phyloP scores from a whole-genome alignment of 192 early-diverging fungal species.

The Coemansia reversa region DNA sequence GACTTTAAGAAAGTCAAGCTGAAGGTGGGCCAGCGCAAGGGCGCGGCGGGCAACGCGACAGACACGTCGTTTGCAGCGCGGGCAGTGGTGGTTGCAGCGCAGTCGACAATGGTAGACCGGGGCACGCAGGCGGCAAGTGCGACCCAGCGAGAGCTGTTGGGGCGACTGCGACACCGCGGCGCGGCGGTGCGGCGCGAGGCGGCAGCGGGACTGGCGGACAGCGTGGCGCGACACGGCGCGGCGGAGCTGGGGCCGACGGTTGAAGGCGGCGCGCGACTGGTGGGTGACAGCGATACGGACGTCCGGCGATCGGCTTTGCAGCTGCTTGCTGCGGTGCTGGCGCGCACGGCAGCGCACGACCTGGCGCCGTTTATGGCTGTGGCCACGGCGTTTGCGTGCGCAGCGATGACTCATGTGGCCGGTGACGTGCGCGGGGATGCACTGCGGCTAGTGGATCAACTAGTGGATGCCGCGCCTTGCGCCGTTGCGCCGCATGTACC shows the following conservation, averaged over 20 bases:
- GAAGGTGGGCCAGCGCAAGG: slow-evolving; percentile 88
- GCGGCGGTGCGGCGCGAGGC: slow-evolving; percentile 57
- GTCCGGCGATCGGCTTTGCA: slow-evolving; percentile 55
- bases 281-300: slow-evolving; percentile 50
- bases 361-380: slow-evolving; percentile 77
- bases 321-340: slow-evolving; percentile 49
- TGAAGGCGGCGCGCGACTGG: slow-evolving; percentile 39
- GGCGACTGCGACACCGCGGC: slow-evolving; percentile 78
- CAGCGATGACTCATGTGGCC: slow-evolving; percentile 85
- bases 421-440: slow-evolving; percentile 85
- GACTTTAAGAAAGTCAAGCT: slow-evolving; percentile 90
- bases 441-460: slow-evolving; percentile 73
- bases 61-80: slow-evolving; percentile 81
- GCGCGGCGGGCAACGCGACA: slow-evolving; percentile 69
- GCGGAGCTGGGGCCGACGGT: slow-evolving; percentile 53
- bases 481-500: slow-evolving; percentile 67
- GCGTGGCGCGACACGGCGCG: slow-evolving; percentile 39
- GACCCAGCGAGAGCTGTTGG: slow-evolving; percentile 70
- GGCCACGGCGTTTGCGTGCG: slow-evolving; percentile 76
- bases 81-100: slow-evolving; percentile 76
- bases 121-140: slow-evolving; percentile 67
- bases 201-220: slow-evolving; percentile 48
- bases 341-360: slow-evolving; percentile 53
- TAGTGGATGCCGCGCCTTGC: slow-evolving; percentile 63
- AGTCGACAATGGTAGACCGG: slow-evolving; percentile 79